These are phyloP conservation scores for Linnemannia elongata DNA, from an alignment of 192 early-diverging fungal genomes.

Conservation along the genomic window DNA sequence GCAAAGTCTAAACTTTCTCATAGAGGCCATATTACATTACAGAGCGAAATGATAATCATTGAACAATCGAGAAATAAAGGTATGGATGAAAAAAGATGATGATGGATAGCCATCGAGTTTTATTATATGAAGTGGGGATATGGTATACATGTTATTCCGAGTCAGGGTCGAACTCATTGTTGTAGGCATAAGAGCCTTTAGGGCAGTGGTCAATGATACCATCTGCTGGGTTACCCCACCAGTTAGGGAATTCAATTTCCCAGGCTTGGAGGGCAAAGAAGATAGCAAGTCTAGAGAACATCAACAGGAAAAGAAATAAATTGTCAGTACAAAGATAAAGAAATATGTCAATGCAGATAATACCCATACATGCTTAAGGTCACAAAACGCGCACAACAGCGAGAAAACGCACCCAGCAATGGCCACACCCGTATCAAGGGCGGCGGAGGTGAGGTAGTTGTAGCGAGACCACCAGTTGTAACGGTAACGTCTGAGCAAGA, in stretches of 20 bases:
- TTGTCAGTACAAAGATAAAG: neutral
- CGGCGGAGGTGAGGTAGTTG: slow-evolving; percentile 61
- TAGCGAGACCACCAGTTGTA: slow-evolving; percentile 70
- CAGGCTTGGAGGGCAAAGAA: slow-evolving; percentile 46
- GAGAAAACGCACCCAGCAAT: slow-evolving; percentile 17
- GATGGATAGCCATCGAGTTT: neutral
- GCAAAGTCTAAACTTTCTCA: too few relatives aligned
- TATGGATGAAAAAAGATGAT: neutral
- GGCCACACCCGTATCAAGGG: slow-evolving; percentile 59
- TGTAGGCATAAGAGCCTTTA: neutral
- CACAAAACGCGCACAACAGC: too few relatives aligned
- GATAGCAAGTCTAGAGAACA: slow-evolving; percentile 34
- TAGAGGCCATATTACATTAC: too few relatives aligned
- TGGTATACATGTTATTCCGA: neutral
- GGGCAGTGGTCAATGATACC: neutral
- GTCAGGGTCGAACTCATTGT: neutral
- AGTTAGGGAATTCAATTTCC: neutral
- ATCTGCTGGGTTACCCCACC: slow-evolving; percentile 27
- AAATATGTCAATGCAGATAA: neutral
- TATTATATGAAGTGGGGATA: neutral
- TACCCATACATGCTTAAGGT: too few relatives aligned
- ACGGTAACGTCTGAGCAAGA: slow-evolving; percentile 70
- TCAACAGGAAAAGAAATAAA: neutral
- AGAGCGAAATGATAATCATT: too few relatives aligned
- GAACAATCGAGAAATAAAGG: neutral